phyloP scores from a whole-genome alignment of 495 filamentous ascomycete species.

The Aspergillus bridgeri region DNA sequence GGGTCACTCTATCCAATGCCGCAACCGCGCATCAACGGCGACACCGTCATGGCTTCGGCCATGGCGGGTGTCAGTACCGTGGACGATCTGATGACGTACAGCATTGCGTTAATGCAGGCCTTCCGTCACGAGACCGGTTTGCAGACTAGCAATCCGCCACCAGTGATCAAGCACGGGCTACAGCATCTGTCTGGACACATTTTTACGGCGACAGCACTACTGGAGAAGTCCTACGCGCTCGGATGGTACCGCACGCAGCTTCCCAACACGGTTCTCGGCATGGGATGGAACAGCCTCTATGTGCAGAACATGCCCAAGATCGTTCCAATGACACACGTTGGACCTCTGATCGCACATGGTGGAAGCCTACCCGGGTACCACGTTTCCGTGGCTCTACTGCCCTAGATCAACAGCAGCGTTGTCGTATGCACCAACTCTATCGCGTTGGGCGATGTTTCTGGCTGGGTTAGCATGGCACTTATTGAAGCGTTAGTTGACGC shows the following conservation, averaged over 20 bases:
- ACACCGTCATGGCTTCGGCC: background rate
- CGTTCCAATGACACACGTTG: background rate
- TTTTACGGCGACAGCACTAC: background rate
- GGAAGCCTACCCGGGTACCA: constrained; percentile 1
- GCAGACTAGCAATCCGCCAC: no score
- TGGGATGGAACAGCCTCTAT: background rate
- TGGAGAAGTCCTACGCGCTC: background rate
- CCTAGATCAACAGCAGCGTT: background rate
- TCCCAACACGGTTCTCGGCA: background rate
- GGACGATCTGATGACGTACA: background rate
- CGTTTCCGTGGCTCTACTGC: background rate
- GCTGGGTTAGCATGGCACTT: constrained; percentile 1
- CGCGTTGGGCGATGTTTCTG: background rate
- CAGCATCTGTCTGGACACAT: no score
- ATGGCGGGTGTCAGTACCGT: background rate
- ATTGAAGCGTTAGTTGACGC: constrained; percentile 2
- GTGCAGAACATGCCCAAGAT: background rate
- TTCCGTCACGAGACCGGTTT: no score
- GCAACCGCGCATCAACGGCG: background rate
- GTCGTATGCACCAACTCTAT: constrained; percentile 3
- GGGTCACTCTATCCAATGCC: background rate
- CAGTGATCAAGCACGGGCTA: no score
- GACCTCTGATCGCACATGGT: background rate
- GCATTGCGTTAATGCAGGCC: background rate
- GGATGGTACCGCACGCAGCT: constrained; percentile 1